These are phyloP conservation scores for Talaromyces verruculosus DNA, from an alignment of 2,329 filamentous ascomycete species.

Conservation along the genomic window DNA sequence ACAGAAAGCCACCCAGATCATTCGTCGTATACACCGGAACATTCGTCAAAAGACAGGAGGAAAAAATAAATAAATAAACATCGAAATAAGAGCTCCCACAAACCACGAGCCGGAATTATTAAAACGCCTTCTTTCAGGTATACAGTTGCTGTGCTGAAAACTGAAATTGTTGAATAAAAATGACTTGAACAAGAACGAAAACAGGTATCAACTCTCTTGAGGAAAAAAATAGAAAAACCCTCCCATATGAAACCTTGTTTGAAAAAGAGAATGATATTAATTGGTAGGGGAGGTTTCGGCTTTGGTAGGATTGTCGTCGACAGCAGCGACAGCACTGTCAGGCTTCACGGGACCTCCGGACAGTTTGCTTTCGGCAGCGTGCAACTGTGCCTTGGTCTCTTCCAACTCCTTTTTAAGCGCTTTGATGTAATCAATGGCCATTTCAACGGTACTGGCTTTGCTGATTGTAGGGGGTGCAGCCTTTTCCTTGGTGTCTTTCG, in stretches of 20 bases:
- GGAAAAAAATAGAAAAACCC: background rate
- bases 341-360: constrained; percentile 15
- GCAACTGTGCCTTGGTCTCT: constrained; percentile 63
- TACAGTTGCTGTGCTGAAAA: constrained; percentile 3
- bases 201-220: background rate
- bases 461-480: constrained; percentile 65
- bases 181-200: background rate
- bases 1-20: constrained; percentile 8
- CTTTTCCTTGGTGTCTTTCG: constrained; percentile 45
- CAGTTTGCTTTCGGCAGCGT: constrained; percentile 64
- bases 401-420: constrained; percentile 72
- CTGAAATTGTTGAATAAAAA: background rate
- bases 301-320: background rate
- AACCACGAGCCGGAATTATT: background rate
- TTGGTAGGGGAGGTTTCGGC: background rate
- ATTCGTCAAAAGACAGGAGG: background rate
- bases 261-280: background rate
- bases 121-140: constrained; percentile 3
- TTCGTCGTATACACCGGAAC: constrained; percentile 6
- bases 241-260: background rate
- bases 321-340: background rate
- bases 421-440: constrained; percentile 94
- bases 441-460: constrained; percentile 96
- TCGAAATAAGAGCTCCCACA: background rate
- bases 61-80: background rate